phyloP scores from a whole-genome alignment of 2,329 filamentous ascomycete genomes.

The Trichoderma afroharzianum region DNA sequence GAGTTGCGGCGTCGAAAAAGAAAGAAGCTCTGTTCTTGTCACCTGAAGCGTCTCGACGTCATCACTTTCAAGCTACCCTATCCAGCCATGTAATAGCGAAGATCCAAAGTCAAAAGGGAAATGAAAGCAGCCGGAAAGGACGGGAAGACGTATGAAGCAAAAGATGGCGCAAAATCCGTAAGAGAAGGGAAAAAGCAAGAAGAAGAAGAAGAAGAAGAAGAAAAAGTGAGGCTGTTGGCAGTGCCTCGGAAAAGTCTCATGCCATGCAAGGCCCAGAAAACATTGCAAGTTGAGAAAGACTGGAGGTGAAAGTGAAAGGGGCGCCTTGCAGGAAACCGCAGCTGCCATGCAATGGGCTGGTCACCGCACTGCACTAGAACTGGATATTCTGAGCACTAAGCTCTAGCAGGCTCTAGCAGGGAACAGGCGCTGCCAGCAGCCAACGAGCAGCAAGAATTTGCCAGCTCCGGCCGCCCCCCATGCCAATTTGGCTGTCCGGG shows the following conservation, averaged over 20 bases:
- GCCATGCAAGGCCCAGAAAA: background rate
- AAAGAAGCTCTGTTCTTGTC: background rate
- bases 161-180: background rate
- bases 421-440: background rate
- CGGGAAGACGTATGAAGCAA: background rate
- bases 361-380: background rate
- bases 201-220: background rate
- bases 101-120: background rate
- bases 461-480: background rate
- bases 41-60: slow-evolving; percentile 8
- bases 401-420: background rate
- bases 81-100: background rate
- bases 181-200: background rate
- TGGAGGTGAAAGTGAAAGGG: slow-evolving; percentile 1
- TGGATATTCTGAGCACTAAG: background rate
- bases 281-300: background rate
- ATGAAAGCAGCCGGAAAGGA: background rate
- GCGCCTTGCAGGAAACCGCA: slow-evolving; percentile 4
- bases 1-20: background rate
- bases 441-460: background rate
- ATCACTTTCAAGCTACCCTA: slow-evolving; percentile 2
- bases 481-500: slow-evolving; percentile 16
- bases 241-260: background rate
- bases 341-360: background rate
- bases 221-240: background rate